Conservation (phyloP, 176 grass and related monocot species). For the maize (Zea mays) region DNA sequence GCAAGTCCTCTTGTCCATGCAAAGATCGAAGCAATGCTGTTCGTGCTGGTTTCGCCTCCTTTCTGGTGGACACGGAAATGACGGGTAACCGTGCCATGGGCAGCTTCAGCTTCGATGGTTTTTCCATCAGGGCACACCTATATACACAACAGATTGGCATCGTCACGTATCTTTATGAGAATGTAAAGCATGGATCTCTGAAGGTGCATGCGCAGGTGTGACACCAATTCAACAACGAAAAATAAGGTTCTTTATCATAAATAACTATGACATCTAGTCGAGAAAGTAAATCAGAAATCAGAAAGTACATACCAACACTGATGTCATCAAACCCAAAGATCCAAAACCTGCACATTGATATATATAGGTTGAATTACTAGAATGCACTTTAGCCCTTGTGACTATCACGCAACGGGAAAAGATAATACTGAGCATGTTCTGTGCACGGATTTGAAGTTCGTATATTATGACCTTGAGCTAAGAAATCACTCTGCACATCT, state of each 20-base stretch:
- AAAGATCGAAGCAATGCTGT: constrained; percentile 99
- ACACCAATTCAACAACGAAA: neutral
- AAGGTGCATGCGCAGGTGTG: constrained; percentile 1
- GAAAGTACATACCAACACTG: constrained; percentile 73
- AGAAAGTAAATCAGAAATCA: constrained; percentile 25
- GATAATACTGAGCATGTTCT: neutral
- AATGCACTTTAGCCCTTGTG: constrained; percentile 15
- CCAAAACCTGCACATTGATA: constrained; percentile 75
- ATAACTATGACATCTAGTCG: neutral
- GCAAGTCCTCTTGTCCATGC: constrained; percentile 94
- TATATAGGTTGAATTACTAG: neutral
- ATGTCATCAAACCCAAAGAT: constrained; percentile 95
- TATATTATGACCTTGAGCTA: constrained; percentile 74
- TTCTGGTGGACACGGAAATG: constrained; percentile 97
- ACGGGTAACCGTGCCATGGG: constrained; percentile 93
- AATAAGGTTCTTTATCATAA: neutral
- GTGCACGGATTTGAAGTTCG: constrained; percentile 4
- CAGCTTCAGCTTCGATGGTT: constrained; percentile 98
- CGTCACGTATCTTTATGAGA: neutral
- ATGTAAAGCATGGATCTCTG: neutral
- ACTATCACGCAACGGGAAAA: constrained; percentile 7
- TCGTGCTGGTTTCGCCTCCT: constrained; percentile 96
- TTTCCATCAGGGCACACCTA: constrained; percentile 97
- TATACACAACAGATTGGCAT: constrained; percentile 16
- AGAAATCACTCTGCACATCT: constrained; percentile 98